Conservation (phyloP, 441 rosid species). For the Manihot esculenta region DNA sequence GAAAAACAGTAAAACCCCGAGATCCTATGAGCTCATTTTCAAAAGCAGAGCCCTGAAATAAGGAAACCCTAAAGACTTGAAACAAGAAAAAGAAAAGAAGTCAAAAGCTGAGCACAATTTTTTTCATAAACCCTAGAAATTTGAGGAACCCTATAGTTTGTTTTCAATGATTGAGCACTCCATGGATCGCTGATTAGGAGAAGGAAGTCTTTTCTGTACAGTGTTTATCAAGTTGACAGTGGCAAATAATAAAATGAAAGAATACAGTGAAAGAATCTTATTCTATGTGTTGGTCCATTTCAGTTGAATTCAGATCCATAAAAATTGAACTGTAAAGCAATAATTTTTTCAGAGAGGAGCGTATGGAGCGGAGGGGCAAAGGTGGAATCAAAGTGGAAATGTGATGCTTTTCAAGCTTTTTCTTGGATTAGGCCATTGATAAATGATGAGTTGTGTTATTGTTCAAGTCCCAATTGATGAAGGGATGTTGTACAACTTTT, state of each 20-base stretch:
- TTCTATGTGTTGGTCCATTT: constrained; percentile 28
- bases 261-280: not conserved
- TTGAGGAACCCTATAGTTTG: constrained; percentile 11
- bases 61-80: constrained; percentile 4
- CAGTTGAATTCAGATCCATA: constrained; percentile 19
- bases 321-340: constrained; percentile 17
- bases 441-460: not conserved
- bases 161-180: constrained; percentile 44
- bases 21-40: constrained; percentile 6
- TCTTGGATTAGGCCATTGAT: not conserved
- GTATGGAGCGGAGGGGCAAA: constrained; percentile 37
- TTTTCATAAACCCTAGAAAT: constrained; percentile 21
- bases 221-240: constrained; percentile 5
- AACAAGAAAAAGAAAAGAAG: constrained; percentile 24
- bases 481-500: too few species aligned
- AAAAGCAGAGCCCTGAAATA: constrained; percentile 8
- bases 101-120: constrained; percentile 22
- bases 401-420: constrained; percentile 2
- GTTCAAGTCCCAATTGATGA: too few species aligned
- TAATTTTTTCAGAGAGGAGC: constrained; percentile 29
- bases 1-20: not conserved
- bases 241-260: constrained; percentile 3
- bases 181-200: constrained; percentile 29
- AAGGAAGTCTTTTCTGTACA: constrained; percentile 3
- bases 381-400: constrained; percentile 18